Conservation (phyloP, 2,329 filamentous ascomycete species). For the Penicillium capsulatum region DNA sequence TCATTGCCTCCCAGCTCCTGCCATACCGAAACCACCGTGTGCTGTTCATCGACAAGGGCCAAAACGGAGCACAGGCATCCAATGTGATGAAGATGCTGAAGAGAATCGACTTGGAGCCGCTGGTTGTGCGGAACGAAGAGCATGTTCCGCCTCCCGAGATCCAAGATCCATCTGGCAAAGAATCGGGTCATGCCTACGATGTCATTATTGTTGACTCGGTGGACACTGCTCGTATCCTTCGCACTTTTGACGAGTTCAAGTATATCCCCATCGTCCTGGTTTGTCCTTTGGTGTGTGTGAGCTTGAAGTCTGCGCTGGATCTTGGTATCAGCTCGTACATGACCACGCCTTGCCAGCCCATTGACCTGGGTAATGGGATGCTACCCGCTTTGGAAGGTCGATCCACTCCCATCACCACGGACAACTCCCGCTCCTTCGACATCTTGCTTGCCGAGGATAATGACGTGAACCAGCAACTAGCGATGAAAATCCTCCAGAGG, state of each 20-base stretch:
- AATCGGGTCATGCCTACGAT: conserved; percentile 67
- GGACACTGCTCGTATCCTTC: conserved; percentile 77
- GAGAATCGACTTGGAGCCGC: conserved; percentile 72
- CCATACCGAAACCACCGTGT: conserved; percentile 93
- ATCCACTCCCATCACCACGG: conserved; percentile 82
- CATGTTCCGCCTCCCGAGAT: conserved; percentile 57
- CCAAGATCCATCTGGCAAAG: conserved; percentile 48
- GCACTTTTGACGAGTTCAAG: conserved; percentile 91
- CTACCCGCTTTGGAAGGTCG: conserved; percentile 91
- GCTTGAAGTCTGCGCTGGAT: conserved; percentile 87
- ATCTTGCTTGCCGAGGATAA: conserved; percentile 96
- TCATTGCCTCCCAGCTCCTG: conserved; percentile 70
- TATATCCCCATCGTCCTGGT: conserved; percentile 94
- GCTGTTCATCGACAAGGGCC: conserved; percentile 88
- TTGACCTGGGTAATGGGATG: conserved; percentile 93
- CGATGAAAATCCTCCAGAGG: conserved; percentile 95
- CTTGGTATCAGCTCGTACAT: conserved; percentile 98
- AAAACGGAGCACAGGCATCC: conserved; percentile 62
- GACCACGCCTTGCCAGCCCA: conserved; percentile 91
- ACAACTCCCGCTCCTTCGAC: conserved; percentile 92
- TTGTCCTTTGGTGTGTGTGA: conserved; percentile 83
- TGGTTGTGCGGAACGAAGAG: conserved; percentile 75
- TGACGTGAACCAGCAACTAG: conserved; percentile 90
- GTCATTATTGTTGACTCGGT: conserved; percentile 95
- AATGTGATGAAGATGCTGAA: conserved; percentile 74